Evolutionary conservation across 305 asterid species (phyloP).

Genomic region (Solanum hybrid): DNA sequence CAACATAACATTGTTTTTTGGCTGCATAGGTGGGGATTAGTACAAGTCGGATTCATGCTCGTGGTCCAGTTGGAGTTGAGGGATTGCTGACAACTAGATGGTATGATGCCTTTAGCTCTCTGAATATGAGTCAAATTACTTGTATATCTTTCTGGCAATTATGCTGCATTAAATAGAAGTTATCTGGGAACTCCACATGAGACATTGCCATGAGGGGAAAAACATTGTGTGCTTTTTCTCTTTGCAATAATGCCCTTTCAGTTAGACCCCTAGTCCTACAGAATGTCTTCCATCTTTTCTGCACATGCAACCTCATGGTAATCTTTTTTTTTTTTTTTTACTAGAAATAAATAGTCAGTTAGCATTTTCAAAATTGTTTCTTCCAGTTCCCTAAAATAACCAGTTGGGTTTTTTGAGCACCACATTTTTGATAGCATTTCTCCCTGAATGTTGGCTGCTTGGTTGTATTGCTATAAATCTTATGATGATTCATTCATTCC

Average conservation of each 20-base stretch:
- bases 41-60: constrained; percentile 96
- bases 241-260: not conserved
- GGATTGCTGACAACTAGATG: constrained; percentile 92
- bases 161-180: not conserved
- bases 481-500: not conserved
- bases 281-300: not conserved
- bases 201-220: not conserved
- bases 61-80: constrained; percentile 99
- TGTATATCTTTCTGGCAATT: not conserved
- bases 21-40: constrained; percentile 81
- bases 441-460: not conserved
- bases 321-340: not conserved
- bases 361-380: not conserved
- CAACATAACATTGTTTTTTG: constrained; percentile 6
- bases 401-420: not conserved
- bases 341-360: not conserved
- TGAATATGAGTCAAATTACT: not conserved
- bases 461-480: not conserved
- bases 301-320: not conserved
- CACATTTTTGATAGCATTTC: not conserved
- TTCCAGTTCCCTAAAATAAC: not conserved
- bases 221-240: not conserved
- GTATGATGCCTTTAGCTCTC: constrained; percentile 19
- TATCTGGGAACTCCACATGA: not conserved
- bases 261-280: not conserved